Conservation (phyloP, 495 filamentous ascomycete species). For the Chaetomidium leptoderma region DNA sequence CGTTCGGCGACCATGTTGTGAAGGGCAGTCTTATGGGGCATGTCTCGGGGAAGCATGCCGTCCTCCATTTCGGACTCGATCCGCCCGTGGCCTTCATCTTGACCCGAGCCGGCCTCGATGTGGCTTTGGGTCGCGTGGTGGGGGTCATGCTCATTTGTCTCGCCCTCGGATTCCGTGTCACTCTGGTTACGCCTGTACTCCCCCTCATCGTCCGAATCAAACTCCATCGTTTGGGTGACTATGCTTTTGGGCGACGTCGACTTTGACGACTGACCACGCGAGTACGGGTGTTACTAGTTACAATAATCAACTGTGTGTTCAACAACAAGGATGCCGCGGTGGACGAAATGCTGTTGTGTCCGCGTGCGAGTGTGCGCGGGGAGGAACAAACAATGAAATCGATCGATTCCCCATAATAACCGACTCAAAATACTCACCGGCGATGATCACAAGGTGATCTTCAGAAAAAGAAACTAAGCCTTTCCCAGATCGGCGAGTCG, state of each 20-base stretch:
- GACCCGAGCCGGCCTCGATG: constrained; percentile 9
- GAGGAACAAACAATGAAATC: neutral
- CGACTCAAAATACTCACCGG: constrained; percentile 12
- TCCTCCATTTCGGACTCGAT: constrained; percentile 34
- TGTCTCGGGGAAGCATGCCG: constrained; percentile 68
- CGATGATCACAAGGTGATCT: constrained; percentile 2
- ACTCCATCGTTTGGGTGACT: constrained; percentile 22
- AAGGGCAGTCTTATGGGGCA: constrained; percentile 72
- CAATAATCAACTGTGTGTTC: constrained; percentile 14
- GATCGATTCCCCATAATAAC: neutral
- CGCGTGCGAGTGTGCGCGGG: neutral
- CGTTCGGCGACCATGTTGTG: constrained; percentile 88
- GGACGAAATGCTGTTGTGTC: neutral
- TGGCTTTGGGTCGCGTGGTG: neutral
- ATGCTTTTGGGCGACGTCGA: constrained; percentile 29
- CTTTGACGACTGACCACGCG: constrained; percentile 27
- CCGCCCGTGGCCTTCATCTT: constrained; percentile 14
- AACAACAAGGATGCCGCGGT: constrained; percentile 6
- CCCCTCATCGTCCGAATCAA: constrained; percentile 36
- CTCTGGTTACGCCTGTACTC: constrained; percentile 26
- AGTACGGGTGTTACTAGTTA: constrained; percentile 20
- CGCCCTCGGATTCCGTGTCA: constrained; percentile 31
- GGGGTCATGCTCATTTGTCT: constrained; percentile 14
- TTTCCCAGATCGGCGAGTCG: neutral
- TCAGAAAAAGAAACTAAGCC: neutral